Percentiles rank a stretch among this genome's conserved stretches.
Conservation (phyloP, 1,284 basidiomycete genomes). For the Chondrostereum purpureum region DNA sequence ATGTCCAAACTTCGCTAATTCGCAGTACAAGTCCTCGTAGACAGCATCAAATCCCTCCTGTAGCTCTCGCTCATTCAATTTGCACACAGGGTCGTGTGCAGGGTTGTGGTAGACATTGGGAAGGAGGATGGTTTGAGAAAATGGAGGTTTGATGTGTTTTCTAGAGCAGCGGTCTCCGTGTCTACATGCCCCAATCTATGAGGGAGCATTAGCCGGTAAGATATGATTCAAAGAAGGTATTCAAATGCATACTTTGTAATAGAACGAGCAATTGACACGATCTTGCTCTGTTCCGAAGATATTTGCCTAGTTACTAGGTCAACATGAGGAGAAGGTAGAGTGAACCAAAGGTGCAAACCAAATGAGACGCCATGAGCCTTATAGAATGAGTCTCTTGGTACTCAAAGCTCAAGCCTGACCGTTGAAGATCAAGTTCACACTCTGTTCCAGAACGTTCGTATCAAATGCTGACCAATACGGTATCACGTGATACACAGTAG, state of each 20-base stretch:
- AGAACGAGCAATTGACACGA: conserved; percentile 92
- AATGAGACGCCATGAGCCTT: conserved; percentile 52
- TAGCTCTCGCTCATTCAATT: conserved; percentile 79
- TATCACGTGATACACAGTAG: too few species aligned
- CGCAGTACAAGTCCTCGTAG: conserved; percentile 92
- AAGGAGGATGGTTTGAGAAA: conserved; percentile 94
- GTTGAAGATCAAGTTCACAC: background rate
- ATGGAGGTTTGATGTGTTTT: conserved; percentile 96
- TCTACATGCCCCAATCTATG: conserved; percentile 89
- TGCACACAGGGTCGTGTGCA: conserved; percentile 84
- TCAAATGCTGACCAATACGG: background rate
- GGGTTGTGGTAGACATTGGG: conserved; percentile 99
- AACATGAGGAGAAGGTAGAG: background rate
- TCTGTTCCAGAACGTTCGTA: background rate
- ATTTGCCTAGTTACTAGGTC: conserved; percentile 61
- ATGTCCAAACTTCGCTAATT: conserved; percentile 92
- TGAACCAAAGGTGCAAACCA: conserved; percentile 31
- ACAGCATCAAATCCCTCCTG: conserved; percentile 97
- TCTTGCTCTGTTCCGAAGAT: conserved; percentile 89
- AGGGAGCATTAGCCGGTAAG: conserved; percentile 10
- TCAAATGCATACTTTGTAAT: conserved; percentile 70
- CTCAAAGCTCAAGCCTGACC: background rate
- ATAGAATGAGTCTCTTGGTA: background rate
- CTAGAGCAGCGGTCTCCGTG: conserved; percentile 95
- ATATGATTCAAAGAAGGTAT: conserved; percentile 8